phyloP scores from a whole-genome alignment of 305 asterid genomes.

The Fraxinus greggii region DNA sequence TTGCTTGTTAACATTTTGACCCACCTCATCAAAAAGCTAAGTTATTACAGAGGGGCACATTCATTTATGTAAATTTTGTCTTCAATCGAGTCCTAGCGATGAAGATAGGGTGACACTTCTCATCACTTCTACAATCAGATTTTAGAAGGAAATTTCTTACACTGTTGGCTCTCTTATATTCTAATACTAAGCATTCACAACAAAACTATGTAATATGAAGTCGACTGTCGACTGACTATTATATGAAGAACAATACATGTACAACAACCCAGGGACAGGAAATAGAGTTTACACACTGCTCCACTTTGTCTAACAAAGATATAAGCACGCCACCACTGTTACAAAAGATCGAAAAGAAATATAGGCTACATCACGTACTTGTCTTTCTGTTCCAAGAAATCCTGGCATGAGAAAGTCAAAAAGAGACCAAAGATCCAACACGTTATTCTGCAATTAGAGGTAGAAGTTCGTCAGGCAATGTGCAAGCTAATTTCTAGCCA shows the following conservation, averaged over 20 bases:
- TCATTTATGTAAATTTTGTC: background rate
- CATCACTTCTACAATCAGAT: conserved; percentile 3
- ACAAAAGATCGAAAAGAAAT: conserved; percentile 10
- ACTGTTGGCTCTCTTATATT: background rate
- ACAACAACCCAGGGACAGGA: background rate
- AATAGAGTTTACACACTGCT: background rate
- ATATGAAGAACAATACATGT: background rate
- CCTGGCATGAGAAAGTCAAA: conserved; percentile 99
- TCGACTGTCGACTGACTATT: background rate
- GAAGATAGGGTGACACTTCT: background rate
- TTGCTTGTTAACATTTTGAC: background rate
- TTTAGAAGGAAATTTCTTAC: background rate
- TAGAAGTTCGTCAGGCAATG: conserved; percentile 31
- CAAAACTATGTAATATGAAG: background rate
- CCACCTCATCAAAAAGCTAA: background rate
- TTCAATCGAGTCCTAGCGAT: background rate
- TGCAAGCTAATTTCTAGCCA: conserved; percentile 15
- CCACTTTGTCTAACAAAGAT: conserved; percentile 7
- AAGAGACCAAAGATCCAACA: conserved; percentile 97
- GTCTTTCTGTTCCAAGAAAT: conserved; percentile 99
- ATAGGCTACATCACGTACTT: conserved; percentile 52
- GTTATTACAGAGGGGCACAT: background rate
- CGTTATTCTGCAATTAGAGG: conserved; percentile 82
- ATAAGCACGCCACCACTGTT: background rate
- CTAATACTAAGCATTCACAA: background rate